These are phyloP conservation scores for Neonectria magnoliae DNA, from an alignment of 2,329 filamentous ascomycete species.

Conservation along the genomic window DNA sequence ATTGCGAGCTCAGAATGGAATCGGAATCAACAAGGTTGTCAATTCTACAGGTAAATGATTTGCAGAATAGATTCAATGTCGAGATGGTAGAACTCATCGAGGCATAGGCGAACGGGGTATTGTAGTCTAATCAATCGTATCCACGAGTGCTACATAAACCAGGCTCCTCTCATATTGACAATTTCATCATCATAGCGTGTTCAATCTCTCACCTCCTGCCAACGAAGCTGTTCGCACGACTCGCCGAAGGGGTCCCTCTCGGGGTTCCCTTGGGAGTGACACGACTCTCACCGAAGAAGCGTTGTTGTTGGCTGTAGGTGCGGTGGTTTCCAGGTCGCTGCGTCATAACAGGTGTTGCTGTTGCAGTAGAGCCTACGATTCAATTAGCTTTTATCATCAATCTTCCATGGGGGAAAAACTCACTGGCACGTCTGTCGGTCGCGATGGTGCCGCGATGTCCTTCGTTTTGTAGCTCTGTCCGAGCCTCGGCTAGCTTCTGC, in stretches of 20 bases:
- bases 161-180: background rate
- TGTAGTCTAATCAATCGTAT: background rate
- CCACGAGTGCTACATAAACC: background rate
- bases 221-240: constrained; percentile 35
- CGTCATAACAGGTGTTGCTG: background rate
- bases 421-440: constrained; percentile 43
- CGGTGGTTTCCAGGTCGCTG: constrained; percentile 38
- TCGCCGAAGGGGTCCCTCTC: constrained; percentile 50
- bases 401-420: constrained; percentile 17
- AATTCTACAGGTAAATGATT: too few species aligned
- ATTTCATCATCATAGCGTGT: background rate
- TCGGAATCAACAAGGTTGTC: too few species aligned
- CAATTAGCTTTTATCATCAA: constrained; percentile 11
- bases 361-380: constrained; percentile 37
- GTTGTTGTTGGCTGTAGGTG: constrained; percentile 51
- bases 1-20: too few species aligned
- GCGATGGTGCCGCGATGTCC: constrained; percentile 45
- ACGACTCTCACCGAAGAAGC: constrained; percentile 54
- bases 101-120: background rate
- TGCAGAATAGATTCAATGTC: too few species aligned
- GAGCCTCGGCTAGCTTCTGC: constrained; percentile 64
- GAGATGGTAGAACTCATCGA: too few species aligned
- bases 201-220: background rate
- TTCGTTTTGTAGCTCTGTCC: constrained; percentile 42
- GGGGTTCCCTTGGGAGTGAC: constrained; percentile 52